A percentile compares a stretch with the other conserved stretches of the same genome.
phyloP scores from a whole-genome alignment of 257 asterid species.

The Lithospermum erythrorhizon region DNA sequence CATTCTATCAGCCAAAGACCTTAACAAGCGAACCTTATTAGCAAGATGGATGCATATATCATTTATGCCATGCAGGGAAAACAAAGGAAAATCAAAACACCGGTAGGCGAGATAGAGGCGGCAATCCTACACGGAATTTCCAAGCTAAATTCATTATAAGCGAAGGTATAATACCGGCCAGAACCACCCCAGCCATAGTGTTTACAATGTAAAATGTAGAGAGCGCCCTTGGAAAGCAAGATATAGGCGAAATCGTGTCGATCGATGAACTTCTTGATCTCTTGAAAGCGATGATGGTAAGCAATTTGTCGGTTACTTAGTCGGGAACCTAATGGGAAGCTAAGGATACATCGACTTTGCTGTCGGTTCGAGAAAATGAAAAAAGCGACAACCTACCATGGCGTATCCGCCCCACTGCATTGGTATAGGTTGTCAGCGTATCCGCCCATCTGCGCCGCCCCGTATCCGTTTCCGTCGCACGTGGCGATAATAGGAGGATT shows the following conservation, averaged over 20 bases:
- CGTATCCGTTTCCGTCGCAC: too few species aligned
- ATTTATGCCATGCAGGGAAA: conserved; percentile 47
- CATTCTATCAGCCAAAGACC: conserved; percentile 39
- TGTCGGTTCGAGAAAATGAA: conserved; percentile 38
- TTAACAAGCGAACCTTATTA: conserved; percentile 46
- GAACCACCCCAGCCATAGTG: conserved; percentile 51
- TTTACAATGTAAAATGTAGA: conserved; percentile 39
- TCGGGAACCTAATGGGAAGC: conserved; percentile 58
- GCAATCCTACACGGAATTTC: conserved; percentile 58
- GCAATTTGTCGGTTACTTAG: conserved; percentile 57
- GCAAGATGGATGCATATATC: conserved; percentile 55
- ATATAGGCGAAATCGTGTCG: conserved; percentile 63
- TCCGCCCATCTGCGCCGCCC: too few species aligned
- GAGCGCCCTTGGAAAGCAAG: conserved; percentile 49
- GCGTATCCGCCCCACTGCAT: background rate
- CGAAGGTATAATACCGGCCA: conserved; percentile 41
- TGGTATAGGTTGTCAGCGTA: background rate
- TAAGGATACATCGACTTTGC: conserved; percentile 65
- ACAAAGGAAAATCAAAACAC: conserved; percentile 37
- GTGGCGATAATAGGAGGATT: too few species aligned
- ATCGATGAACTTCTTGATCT: conserved; percentile 50
- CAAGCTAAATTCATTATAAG: conserved; percentile 52
- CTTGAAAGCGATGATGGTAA: conserved; percentile 21
- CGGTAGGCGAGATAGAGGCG: conserved; percentile 35
- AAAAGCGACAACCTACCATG: background rate